phyloP scores from a whole-genome alignment of 345 rosid species.

The Murraya koenigii region DNA sequence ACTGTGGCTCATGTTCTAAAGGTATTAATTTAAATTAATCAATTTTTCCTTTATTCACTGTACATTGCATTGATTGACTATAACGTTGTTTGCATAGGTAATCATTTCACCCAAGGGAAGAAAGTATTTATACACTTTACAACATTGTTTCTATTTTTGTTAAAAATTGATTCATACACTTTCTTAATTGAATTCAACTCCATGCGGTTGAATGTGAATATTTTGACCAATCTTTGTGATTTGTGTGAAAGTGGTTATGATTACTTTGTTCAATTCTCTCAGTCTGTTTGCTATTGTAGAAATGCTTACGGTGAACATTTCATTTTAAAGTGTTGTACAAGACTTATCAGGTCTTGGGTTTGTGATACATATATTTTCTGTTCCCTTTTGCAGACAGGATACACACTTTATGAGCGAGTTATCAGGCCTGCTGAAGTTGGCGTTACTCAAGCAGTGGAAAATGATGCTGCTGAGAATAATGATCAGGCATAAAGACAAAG shows the following conservation, averaged over 20 bases:
- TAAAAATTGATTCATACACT: not conserved
- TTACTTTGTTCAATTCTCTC: not conserved
- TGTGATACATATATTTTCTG: not conserved
- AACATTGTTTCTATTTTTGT: not conserved
- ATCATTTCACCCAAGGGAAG: not conserved
- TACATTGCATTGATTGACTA: not conserved
- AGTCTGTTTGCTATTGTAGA: not conserved
- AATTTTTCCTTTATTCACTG: not conserved
- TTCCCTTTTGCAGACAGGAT: conserved; percentile 66
- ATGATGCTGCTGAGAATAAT: conserved; percentile 24
- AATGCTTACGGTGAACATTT: not conserved
- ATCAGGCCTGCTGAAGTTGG: conserved; percentile 97
- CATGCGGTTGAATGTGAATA: not conserved
- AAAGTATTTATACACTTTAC: not conserved
- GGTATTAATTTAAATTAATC: conserved; percentile 36
- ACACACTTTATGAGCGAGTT: conserved; percentile 67
- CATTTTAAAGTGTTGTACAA: not conserved
- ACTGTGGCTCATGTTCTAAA: conserved; percentile 77
- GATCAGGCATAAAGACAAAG: conserved; percentile 31
- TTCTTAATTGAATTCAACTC: not conserved
- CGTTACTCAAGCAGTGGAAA: conserved; percentile 58
- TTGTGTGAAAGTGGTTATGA: not conserved
- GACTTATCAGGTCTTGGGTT: not conserved
- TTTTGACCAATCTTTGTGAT: not conserved
- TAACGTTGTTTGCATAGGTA: not conserved